Evolutionary conservation across 441 rosid species (phyloP).

Genomic region (Adansonia madagascariensis): DNA sequence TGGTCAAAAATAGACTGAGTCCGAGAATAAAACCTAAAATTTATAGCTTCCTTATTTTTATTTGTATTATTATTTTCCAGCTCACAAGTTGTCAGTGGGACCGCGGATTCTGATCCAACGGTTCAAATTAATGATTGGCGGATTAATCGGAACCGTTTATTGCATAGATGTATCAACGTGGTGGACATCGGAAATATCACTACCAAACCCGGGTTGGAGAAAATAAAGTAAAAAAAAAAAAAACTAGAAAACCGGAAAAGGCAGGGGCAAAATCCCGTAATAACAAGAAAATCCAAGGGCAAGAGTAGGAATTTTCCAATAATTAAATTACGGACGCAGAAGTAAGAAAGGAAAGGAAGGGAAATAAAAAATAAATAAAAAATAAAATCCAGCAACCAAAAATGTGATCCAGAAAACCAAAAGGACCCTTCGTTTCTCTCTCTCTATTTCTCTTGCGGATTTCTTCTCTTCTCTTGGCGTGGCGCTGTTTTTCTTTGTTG

Average conservation of each 20-base stretch:
- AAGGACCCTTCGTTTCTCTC: conserved; percentile 21
- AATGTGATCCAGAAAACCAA: conserved; percentile 30
- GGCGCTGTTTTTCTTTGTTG: conserved; percentile 8
- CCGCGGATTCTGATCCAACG: conserved; percentile 4
- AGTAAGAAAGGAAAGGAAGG: background rate
- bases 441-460: conserved; percentile 26
- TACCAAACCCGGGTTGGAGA: conserved; percentile 17
- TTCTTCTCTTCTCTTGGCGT: conserved; percentile 9
- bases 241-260: conserved; percentile 17
- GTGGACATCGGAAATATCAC: conserved; percentile 2
- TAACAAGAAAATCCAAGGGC: conserved; percentile 28
- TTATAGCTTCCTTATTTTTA: background rate
- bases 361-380: background rate
- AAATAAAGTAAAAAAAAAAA: background rate
- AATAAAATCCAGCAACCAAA: conserved; percentile 35
- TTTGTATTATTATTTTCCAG: background rate
- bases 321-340: conserved; percentile 44
- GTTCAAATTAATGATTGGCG: background rate
- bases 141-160: background rate
- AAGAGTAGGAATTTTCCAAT: conserved; percentile 17
- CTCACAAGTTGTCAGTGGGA: background rate
- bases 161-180: background rate
- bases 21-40: no score
- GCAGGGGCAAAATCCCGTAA: conserved; percentile 26
- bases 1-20: no score